Conservation (phyloP, 208 protist species). For the Cochliopodium minus region DNA sequence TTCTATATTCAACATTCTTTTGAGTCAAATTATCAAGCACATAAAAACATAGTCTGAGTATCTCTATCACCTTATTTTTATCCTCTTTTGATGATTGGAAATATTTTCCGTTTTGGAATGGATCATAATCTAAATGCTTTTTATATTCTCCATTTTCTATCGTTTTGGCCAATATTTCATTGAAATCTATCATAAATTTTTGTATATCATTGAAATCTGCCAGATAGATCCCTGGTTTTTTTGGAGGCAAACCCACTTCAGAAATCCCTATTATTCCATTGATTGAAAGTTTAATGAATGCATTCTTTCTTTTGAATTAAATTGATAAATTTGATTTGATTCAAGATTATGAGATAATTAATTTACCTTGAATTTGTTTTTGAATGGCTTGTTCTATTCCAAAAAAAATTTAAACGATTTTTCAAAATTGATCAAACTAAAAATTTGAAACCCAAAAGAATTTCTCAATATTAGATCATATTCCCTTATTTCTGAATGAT, state of each 20-base stretch:
- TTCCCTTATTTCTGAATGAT: neutral
- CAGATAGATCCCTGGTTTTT: slow-evolving; percentile 9
- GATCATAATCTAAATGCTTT: too few relatives aligned
- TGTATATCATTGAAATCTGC: slow-evolving; percentile 11
- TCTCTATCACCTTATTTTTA: neutral
- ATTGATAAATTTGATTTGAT: too few relatives aligned
- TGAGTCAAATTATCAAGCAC: neutral
- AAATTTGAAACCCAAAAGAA: too few relatives aligned
- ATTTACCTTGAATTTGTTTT: too few relatives aligned
- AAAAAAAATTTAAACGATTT: too few relatives aligned
- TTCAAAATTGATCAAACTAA: too few relatives aligned
- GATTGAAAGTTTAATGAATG: neutral
- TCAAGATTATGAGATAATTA: too few relatives aligned
- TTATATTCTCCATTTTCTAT: neutral
- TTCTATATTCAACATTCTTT: neutral
- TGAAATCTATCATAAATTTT: neutral
- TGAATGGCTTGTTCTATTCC: slow-evolving; percentile 7
- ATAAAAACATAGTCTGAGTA: neutral
- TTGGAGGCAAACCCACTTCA: slow-evolving; percentile 13
- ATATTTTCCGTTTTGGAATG: too few relatives aligned
- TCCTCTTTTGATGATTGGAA: neutral
- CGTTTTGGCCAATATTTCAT: neutral
- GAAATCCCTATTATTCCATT: neutral
- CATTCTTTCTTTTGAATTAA: neutral
- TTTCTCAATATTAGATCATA: neutral